These are phyloP conservation scores for Knufia fluminis DNA, from an alignment of 2,329 filamentous ascomycete species.

Conservation along the genomic window DNA sequence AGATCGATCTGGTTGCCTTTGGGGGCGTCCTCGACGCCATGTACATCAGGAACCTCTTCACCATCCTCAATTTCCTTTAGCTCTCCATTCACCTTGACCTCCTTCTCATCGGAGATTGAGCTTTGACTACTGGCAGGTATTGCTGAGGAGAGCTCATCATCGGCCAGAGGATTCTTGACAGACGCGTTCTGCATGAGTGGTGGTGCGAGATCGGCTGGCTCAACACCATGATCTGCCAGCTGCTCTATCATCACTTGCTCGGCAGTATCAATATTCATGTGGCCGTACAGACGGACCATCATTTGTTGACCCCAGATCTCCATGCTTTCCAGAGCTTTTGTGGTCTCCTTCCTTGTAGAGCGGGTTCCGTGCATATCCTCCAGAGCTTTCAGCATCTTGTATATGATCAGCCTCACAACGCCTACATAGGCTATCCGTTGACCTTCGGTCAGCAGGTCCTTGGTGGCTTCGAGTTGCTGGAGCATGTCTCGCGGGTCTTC, in stretches of 20 bases:
- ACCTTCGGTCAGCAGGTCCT: constrained; percentile 86
- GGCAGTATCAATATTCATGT: constrained; percentile 84
- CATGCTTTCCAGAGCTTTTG: constrained; percentile 63
- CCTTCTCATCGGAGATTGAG: constrained; percentile 4
- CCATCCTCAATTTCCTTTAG: constrained; percentile 50
- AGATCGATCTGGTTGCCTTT: constrained; percentile 81
- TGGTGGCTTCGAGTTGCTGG: constrained; percentile 89
- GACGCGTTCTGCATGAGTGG: constrained; percentile 84
- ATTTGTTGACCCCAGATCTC: constrained; percentile 98
- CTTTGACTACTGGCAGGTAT: not conserved
- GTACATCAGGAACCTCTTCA: constrained; percentile 67
- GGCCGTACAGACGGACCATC: constrained; percentile 86
- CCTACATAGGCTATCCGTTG: constrained; percentile 96
- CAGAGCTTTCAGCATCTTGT: constrained; percentile 62
- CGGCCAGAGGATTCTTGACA: constrained; percentile 82
- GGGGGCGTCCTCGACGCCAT: constrained; percentile 72
- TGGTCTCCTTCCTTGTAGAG: constrained; percentile 61
- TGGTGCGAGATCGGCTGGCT: constrained; percentile 72
- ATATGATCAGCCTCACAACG: constrained; percentile 70
- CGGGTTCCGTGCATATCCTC: constrained; percentile 54
- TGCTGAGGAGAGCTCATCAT: constrained; percentile 3
- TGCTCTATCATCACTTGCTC: constrained; percentile 99
- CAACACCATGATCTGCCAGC: constrained; percentile 80
- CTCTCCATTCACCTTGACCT: constrained; percentile 24
- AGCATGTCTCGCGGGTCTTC: constrained; percentile 79